phyloP scores from a whole-genome alignment of 805 yeast genomes.

The Metschnikowia continentalis region DNA sequence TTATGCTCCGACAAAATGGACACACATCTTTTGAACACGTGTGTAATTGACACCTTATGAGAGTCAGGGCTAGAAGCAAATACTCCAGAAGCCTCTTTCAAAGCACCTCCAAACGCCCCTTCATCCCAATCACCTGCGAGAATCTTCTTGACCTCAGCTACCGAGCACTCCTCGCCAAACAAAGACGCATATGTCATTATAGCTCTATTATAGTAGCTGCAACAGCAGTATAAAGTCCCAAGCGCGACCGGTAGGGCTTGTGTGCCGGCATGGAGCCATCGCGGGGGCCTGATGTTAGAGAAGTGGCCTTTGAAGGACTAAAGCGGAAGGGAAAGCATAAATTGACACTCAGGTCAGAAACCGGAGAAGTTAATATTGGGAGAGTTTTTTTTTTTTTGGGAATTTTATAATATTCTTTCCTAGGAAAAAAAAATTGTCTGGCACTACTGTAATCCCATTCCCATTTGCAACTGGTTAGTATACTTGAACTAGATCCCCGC shows the following conservation, averaged over 20 bases:
- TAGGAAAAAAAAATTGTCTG: no score
- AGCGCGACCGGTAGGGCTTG: background rate
- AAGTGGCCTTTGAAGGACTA: constrained; percentile 2
- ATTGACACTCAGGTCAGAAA: background rate
- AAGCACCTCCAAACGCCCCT: background rate
- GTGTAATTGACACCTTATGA: background rate
- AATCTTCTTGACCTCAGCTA: background rate
- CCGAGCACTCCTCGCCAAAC: background rate
- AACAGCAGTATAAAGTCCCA: background rate
- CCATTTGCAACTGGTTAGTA: background rate
- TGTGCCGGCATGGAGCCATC: background rate
- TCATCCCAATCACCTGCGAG: background rate
- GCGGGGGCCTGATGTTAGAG: background rate
- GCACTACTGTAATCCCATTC: no score
- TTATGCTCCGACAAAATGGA: background rate
- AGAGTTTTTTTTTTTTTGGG: no score
- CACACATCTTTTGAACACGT: background rate
- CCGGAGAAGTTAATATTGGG: background rate
- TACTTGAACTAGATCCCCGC: background rate
- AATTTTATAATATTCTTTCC: no score
- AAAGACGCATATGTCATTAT: background rate
- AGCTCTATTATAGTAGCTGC: background rate
- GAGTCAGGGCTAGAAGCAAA: background rate
- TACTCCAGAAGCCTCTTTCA: background rate
- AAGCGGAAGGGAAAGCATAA: background rate